Base-by-base conservation (phyloP, 2,329 filamentous ascomycete species). In the Chrysoporthe puriensis region DNA sequence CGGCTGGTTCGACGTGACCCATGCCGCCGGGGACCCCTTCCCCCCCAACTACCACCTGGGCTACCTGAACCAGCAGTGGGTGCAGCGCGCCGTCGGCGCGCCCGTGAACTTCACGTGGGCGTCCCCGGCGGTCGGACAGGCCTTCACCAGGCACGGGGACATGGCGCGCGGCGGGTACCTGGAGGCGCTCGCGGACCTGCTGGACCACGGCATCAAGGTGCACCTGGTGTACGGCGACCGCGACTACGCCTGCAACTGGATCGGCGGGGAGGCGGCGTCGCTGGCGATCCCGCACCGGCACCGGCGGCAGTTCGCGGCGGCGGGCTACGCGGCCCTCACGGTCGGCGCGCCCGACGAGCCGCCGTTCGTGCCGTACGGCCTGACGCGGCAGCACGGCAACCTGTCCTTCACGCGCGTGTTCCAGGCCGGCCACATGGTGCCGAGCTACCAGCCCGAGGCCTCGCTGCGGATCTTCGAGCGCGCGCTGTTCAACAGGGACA, bases 361-460 rank as follows among this genome's bases (percentile, higher is more conserved):
- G 50, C 68, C 68, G 5, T 63, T 68, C 11, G 68, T 68, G 63
- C 54, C 68, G 26, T 89, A 84, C 36, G 90, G 90, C 11, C 83
- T 85, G 58, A 89, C 90, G 0, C 82, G 90, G 1, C 89, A 92
- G 74, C 87, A 85, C 70, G 90, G 88, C 2, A 91, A 90, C 69
- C 81, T 88, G 56, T 85, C 83, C 2, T 88, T 88, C 73, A 83
- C 83, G 9, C 80, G 86, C 0, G 81, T 88, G 14, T 86, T 85
- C 71, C 80, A 87, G 70, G 81, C 85, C 2, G 85, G 86, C 0
- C 86, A 88, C 70, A 80, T 85, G 72, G 81, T 83, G 2, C 81
- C 83, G 0, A 82, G 77, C 43, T 83, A 83, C 68, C 83, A 85
- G 74, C 83, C 83, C 3, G 74, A 80, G 56, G 81, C 82, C 0